A percentile compares a stretch with the other conserved stretches of the same genome.
Conservation (phyloP, 257 asterid species). For the Solanum neorickii region DNA sequence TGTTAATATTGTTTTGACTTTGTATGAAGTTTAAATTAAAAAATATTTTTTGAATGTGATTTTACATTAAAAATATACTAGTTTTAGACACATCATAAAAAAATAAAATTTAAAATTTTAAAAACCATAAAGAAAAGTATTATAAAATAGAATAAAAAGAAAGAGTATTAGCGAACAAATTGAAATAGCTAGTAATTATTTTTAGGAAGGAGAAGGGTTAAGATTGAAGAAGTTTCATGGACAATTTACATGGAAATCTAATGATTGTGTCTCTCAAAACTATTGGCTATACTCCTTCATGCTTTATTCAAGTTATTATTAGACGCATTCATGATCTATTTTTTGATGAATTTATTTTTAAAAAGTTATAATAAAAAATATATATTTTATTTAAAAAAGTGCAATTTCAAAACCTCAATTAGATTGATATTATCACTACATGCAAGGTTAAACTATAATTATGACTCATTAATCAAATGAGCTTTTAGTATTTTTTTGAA, state of each 20-base stretch:
- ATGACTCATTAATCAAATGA: background rate
- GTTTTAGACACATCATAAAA: background rate
- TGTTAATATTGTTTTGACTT: background rate
- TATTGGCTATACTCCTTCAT: background rate
- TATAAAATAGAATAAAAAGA: background rate
- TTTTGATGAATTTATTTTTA: no score
- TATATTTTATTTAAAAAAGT: no score
- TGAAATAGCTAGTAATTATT: background rate
- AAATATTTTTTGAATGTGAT: no score
- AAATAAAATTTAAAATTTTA: background rate
- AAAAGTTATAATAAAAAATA: background rate
- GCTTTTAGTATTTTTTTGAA: background rate
- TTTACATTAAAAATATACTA: background rate
- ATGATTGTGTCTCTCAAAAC: conserved; percentile 2
- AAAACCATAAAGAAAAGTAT: background rate
- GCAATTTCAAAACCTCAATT: background rate
- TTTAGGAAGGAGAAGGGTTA: background rate
- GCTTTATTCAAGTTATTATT: background rate
- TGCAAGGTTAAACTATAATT: background rate
- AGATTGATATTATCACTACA: background rate
- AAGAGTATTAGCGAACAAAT: background rate
- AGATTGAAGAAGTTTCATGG: background rate
- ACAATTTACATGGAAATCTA: background rate
- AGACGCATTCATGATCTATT: no score
- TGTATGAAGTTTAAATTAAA: background rate